These are phyloP conservation scores for Lepidopterella palustris DNA, from an alignment of 495 filamentous ascomycete genomes.

Conservation along the genomic window DNA sequence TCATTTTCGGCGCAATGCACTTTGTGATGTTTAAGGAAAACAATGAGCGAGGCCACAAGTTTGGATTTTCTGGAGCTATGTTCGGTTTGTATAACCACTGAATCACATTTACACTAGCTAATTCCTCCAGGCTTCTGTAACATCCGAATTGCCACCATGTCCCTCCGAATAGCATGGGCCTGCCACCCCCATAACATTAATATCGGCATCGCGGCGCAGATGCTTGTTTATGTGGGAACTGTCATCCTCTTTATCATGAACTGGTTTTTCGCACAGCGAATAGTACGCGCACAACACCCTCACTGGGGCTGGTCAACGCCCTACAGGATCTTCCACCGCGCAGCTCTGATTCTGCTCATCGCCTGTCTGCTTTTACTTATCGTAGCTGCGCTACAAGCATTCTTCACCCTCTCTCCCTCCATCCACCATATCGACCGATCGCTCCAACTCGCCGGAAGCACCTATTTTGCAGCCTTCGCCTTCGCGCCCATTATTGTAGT, in stretches of 20 bases:
- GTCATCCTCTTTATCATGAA: constrained; percentile 36
- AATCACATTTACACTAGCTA: neutral
- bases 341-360: constrained; percentile 16
- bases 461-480: constrained; percentile 28
- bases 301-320: constrained; percentile 28
- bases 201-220: constrained; percentile 62
- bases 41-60: constrained; percentile 28
- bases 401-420: constrained; percentile 27
- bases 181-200: constrained; percentile 40
- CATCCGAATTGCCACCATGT: constrained; percentile 57
- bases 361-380: constrained; percentile 19
- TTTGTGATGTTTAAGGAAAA: constrained; percentile 30
- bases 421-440: constrained; percentile 18
- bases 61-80: constrained; percentile 50
- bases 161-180: constrained; percentile 59
- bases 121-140: constrained; percentile 55
- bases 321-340: constrained; percentile 16
- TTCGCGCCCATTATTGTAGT: constrained; percentile 23
- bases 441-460: constrained; percentile 22
- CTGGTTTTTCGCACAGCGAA: constrained; percentile 33
- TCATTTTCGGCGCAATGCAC: constrained; percentile 27
- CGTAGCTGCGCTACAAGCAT: constrained; percentile 22
- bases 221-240: constrained; percentile 40
- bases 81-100: constrained; percentile 44
- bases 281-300: constrained; percentile 32